phyloP scores from a whole-genome alignment of 2,329 filamentous ascomycete genomes.

The Didymella lethalis region DNA sequence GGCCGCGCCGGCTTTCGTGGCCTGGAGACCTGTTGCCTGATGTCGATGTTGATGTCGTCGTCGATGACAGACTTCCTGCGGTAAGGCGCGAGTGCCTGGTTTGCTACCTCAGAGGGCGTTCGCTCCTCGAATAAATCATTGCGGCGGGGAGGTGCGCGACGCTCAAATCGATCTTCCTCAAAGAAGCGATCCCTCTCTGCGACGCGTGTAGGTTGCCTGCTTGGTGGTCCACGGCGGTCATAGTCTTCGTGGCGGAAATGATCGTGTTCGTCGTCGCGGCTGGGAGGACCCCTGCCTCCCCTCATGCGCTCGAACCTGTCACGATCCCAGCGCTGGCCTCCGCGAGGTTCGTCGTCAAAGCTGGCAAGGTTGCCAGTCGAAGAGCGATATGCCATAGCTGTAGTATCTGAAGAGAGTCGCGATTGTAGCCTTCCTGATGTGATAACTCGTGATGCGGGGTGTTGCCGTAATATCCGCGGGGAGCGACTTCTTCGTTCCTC shows the following conservation, averaged over 20 bases:
- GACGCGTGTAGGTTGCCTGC: conserved; percentile 41
- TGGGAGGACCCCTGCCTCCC: conserved; percentile 54
- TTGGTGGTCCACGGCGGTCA: conserved; percentile 49
- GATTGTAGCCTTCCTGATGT: conserved; percentile 1
- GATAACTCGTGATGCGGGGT: conserved; percentile 30
- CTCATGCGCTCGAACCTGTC: conserved; percentile 59
- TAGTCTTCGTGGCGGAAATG: conserved; percentile 52
- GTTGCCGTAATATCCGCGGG: conserved; percentile 18
- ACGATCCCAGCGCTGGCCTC: conserved; percentile 57
- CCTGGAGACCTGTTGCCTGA: conserved; percentile 29
- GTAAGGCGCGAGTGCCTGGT: conserved; percentile 64
- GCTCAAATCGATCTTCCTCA: conserved; percentile 62
- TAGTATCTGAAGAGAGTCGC: neutral
- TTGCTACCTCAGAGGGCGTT: conserved; percentile 56
- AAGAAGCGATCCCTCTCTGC: conserved; percentile 61
- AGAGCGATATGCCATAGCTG: conserved; percentile 45
- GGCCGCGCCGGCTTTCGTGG: conserved; percentile 68
- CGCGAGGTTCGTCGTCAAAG: conserved; percentile 50
- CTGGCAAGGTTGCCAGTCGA: conserved; percentile 56
- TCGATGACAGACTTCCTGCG: conserved; percentile 67
- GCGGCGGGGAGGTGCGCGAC: conserved; percentile 42
- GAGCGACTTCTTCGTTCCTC: conserved; percentile 7
- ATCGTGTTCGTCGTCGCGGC: conserved; percentile 55
- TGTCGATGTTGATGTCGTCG: conserved; percentile 61
- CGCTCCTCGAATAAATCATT: conserved; percentile 58